Evolutionary conservation across 768 basidiomycete species (phyloP), one percentile per base, ranked within the genome.

Genomic region (Neoboletus subvelutipes): DNA sequence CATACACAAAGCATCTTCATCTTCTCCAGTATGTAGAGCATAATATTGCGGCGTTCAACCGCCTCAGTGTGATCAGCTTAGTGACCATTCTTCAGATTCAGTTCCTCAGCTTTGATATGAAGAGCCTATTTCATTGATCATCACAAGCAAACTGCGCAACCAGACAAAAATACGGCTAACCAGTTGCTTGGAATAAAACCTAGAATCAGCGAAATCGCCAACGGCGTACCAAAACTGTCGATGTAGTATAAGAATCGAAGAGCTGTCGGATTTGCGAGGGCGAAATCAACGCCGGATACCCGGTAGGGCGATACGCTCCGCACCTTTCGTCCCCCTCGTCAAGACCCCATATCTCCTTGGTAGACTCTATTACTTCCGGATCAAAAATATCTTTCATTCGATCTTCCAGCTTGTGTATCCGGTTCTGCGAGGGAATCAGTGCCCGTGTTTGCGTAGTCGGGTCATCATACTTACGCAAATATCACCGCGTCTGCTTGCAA

Each of bases 331-430:
- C 55, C 26, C 40, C 45, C 11, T 55, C 55, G 20, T 54, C 45
- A 29, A 49, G 53, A 8, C 53, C 36, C 53, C 53, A 54, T 37
- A 54, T 54, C 18, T 54, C 53, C 20, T 54, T 54, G 28, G 53
- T 55, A 18, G 48, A 55, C 40, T 55, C 33, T 17, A 52, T 8
- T 20, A 55, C 49, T 18, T 36, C 41, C 12, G 18, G 12, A 3
- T 42, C 33, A n/a, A 55, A 55, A 1, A 55, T 43, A 18, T 55
- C 55, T 36, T 51, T 55, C 40, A 52, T 42, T 20, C 22, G 40
- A 13, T 55, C 49, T 6, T 51, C 55, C 55, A 51, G 41, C 55
- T 55, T 22, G 55, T 43, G 41, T 55, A 55, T 17, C 55, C 55
- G 15, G 55, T 55, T 43, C 55, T 55, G 6, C 33, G 17, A 36